A percentile compares a stretch with the other conserved stretches of the same genome.
phyloP scores from a whole-genome alignment of 2,329 filamentous ascomycete genomes.

The Podosphaera xanthii region DNA sequence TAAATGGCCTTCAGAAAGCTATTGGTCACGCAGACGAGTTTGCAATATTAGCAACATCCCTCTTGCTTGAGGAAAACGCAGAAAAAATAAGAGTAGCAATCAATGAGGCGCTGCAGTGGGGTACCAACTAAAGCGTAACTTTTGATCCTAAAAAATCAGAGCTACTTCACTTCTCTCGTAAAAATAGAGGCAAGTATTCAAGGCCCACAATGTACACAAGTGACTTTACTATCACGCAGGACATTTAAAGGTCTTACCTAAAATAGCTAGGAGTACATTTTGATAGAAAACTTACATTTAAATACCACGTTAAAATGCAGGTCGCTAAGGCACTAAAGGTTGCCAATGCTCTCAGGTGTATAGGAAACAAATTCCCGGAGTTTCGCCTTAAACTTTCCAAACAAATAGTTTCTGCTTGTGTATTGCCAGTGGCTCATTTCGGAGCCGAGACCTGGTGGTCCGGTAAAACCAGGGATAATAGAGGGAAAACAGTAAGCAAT shows the following conservation, averaged over 20 bases:
- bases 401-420: not conserved
- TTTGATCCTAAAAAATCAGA: not conserved
- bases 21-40: not conserved
- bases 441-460: no score
- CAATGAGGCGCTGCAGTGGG: no score
- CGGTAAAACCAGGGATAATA: no score
- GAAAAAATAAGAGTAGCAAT: no score
- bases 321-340: not conserved
- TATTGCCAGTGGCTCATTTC: no score
- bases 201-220: not conserved
- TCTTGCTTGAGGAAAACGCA: not conserved
- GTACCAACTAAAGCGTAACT: no score
- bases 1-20: not conserved
- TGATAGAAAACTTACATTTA: no score
- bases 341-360: not conserved
- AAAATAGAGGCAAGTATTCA: not conserved
- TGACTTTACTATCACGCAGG: not conserved
- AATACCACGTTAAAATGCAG: not conserved
- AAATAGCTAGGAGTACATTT: not conserved
- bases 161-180: not conserved
- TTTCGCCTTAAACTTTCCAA: not conserved
- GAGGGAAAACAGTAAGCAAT: not conserved
- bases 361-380: not conserved
- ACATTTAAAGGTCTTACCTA: not conserved
- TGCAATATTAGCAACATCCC: not conserved